Evolutionary conservation across 1,139 yeast species (phyloP), one percentile per base, ranked within the genome.

Genomic region (Zygosaccharomyces sapae): DNA sequence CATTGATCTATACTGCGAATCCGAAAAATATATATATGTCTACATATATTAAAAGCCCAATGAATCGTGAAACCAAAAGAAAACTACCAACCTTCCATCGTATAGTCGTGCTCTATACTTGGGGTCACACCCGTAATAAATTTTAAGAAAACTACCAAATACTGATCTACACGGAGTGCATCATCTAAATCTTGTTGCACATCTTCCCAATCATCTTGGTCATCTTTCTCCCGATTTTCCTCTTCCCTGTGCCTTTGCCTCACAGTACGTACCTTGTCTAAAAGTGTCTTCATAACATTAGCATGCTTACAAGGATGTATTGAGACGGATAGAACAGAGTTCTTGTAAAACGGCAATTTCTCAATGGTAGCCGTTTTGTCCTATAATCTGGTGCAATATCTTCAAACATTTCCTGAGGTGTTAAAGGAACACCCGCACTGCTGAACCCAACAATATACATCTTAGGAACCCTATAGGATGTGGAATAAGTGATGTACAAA

Each of bases 251-350:
- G 59, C 63, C 73, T 60, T 68, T 78, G 66, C 48, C 70, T 70
- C 4, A 76, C 76, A 5, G 67, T 61, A n/a, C 76, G 74, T 4
- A 86, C 82, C 45, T 81, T 73, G 44, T 81, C 84, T 77, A 92
- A 80, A 54, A 92, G 72, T 34, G 88, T 85, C 58, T 81, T 82
- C 98, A 92, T 92, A 18, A 92, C 98, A 38, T 86, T 81, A 3
- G 97, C 89, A 65, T 92, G 99, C 55, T 84, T 83, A 66, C 99
- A 92, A 1, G 99, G 99, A 64, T 92, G 99, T 45, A 92, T 90
- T 5, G 96, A 87, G 5, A 94, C 90, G 19, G 94, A 77, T 0
- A 94, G 85, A 6, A 58, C 52, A 33, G 92, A 79, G 61, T 82
- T 81, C 46, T 77, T 79, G 47, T 83, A 75, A 58, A 90, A 90